Evolutionary conservation across 345 rosid genomes (phyloP), one percentile per base, ranked within the genome.

Genomic region (Arabis hirsuta): DNA sequence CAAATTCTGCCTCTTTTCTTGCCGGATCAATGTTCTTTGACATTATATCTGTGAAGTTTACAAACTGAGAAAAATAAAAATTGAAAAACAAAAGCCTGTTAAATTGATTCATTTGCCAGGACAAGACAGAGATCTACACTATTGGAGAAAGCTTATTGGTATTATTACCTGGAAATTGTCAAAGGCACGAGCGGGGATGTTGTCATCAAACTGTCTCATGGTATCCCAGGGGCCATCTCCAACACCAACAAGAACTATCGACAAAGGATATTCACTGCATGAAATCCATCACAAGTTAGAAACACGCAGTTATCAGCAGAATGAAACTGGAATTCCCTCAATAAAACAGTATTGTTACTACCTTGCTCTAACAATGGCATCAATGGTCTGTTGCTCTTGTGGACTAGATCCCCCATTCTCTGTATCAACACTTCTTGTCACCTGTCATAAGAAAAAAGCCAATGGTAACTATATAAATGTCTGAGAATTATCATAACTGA

Each of bases 221-320:
- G 92, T 78, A 66, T 93, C 96, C 97, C 98, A 93, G 5, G 98
- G 97, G 1, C 97, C 98, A 41, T 93, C 98, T 54, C 98, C 98
- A 41, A 93, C 98, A 41, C 98, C 97, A 7, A 93, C 98, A 43
- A 93, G 75, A 68, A 90, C 79, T 61, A 93, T 93, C 7, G 98
- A 93, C 77, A 93, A 73, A 32, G 98, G 96, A 73, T 82, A 88
- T 60, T 82, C 83, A 43, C 98, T 90, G 85, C 77, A 84, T 19
- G 1, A 20, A 73, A 31, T 58, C 51, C 55, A 73, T 34, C 56
- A 60, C 47, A 29, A 36, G 41, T 43, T 4, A 62, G 55, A 27
- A 72, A 71, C 47, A 47, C 12, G 6, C 50, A 5, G 34, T 38
- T n/a, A 50, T 38, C 26, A 27, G 22, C 52, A 16, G 9, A 62